Evolutionary conservation across 768 basidiomycete genomes (phyloP), one percentile per base, ranked within the genome.

Genomic region (Agaricus subrufescens): DNA sequence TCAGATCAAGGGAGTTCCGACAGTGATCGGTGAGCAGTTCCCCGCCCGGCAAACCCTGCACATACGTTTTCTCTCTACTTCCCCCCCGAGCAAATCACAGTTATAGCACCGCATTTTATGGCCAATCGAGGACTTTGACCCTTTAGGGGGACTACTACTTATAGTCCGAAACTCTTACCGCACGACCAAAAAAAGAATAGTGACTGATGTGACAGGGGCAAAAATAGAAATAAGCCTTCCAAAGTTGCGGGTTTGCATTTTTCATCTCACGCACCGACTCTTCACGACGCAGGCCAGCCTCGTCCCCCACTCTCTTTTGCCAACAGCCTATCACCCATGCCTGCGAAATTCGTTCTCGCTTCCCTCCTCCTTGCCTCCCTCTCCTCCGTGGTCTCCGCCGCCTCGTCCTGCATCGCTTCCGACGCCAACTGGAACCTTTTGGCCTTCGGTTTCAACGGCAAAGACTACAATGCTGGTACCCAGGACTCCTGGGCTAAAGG

Each of bases 351-450:
- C 27, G 29, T 62, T 62, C 38, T 58, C 60, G 42, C 58, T 46
- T 62, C 59, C 10, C 59, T 59, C 38, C 53, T 61, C 31, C 56
- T 60, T 25, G 52, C 57, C 37, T 31, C 54, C 8, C 39, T 57
- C 46, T 54, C 61, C 12, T 58, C 66, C 14, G 56, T 60, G 14
- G 63, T 62, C 34, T 58, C 61, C 5, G 58, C 59, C 29, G 58
- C 56, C 26, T 64, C 65, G n/a, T 67, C 67, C n/a, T 96, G 94
- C 66, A 75, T 93, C 39, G 80, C 86, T 23, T 94, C 95, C 66
- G 94, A 96, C 65, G 64, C 76, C 43, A 74, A 71, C 62, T 94
- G 87, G 84, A 92, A 95, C 69, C 79, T 98, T 51, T 83, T 91
- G 51, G 90, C 87, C 23, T 91, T 98, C 67, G 91, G 89, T 53